Base-by-base conservation (phyloP, 2,329 filamentous ascomycete species). In the Pyricularia grisea region DNA sequence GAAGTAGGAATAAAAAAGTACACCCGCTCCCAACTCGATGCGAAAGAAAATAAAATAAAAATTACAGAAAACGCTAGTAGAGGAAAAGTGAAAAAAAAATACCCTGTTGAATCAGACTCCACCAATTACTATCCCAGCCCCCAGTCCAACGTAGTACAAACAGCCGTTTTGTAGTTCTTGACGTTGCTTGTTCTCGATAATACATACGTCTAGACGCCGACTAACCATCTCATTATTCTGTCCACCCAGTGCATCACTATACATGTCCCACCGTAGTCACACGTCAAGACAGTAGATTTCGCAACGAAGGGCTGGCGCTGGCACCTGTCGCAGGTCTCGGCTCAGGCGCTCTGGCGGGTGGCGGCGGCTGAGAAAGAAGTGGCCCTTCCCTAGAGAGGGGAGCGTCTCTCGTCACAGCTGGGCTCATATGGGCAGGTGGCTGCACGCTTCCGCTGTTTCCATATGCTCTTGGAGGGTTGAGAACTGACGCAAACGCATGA, bases 291-390 rank as follows among this genome's bases (percentile, higher is more conserved):
- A 94, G 83, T 66, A 94, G 78, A 74, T 94, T 93, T 73, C 89
- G 87, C 71, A 94, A 77, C 11, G 91, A 93, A 12, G 91, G 90
- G 74, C 89, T 93, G 20, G 91, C 90, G 74, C 91, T 93, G 4
- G 91, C 91, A n/a, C 90, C 90, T 67, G 85, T 86, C 33, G 84
- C 79, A 36, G 84, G 81, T 66, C 84, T 80, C 25, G 71, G 76
- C 66, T 85, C 83, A 10, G 63, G 63, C n/a, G 63, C 63, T 68
- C 77, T 69, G 64, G 76, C 71, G 65, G 73, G 73, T 74, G 76
- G 73, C 69, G 80, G 72, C 36, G 76, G 73, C 55, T 69, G 67
- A 72, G 63, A 73, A 74, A 66, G 72, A 28, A 68, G 67, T n/a
- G 75, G 55, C 31, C 77, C 76, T 61, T 58, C 27, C 23, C 42